Base-by-base conservation (phyloP, 1,284 basidiomycete genomes). In the Sphagnurus paluster region DNA sequence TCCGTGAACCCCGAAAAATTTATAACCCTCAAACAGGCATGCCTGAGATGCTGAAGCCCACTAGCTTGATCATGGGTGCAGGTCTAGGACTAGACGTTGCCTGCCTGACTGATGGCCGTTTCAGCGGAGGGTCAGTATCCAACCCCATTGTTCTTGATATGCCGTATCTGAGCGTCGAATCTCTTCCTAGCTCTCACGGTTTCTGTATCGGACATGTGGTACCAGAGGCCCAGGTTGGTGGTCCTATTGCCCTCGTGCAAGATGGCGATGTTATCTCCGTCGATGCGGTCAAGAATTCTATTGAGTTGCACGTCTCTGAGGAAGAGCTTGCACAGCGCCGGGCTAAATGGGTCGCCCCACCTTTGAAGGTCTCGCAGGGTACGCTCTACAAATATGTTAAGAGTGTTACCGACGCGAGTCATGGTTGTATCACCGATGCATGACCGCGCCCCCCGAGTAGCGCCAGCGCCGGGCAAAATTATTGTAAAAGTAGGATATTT, bases 1-100 rank as follows among this genome's bases (percentile, higher is more conserved):
- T 30, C 2, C 9, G n/a, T 9, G 24, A 34, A 13, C 11, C 17
- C 3, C 13, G 32, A 29, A n/a, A n/a, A 16, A 30, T 39, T 32
- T n/a, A 37, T 32, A 36, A 35, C 25, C 26, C 54, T 39, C 44
- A 44, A 19, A 39, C 51, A 81, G 90, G 93, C 43, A 95, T 95
- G 92, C 93, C 90, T 36, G 92, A 95, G 71, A 95, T 95, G 93
- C 77, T 96, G 44, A 94, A 94, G 62, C 90, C 90, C 11, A 93
- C 90, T 20, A 88, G 87, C 67, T 65, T 91, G 54, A 88, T 94
- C 65, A 94, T 94, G 88, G 93, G 93, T 40, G 92, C 93, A 3
- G 93, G 93, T n/a, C 76, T 96, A 6, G 93, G 93, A 8, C 69
- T 87, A 53, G 90, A 93, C 55, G 91, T 94, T 34, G 93, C 93